Conservation (phyloP, 306 rosid genomes). For the Oemleria cerasiformis region DNA sequence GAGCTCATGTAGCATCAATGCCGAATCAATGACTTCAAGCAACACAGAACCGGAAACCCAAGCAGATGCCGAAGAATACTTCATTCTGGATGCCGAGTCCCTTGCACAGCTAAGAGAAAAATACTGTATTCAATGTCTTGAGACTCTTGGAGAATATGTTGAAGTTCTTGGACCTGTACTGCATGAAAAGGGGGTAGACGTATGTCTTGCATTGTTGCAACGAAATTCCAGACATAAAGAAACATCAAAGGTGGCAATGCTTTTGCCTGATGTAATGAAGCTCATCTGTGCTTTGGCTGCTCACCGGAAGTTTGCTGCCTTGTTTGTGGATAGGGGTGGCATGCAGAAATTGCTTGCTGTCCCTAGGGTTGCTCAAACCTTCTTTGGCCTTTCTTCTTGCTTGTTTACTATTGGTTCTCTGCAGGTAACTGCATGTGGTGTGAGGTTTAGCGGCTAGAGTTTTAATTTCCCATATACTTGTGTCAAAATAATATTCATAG, state of each 20-base stretch:
- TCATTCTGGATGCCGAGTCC: slow-evolving; percentile 61
- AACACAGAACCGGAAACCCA: slow-evolving; percentile 42
- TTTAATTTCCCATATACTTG: background rate
- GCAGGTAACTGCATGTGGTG: slow-evolving; percentile 52
- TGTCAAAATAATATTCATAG: slow-evolving; percentile 1
- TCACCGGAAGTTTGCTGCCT: slow-evolving; percentile 90
- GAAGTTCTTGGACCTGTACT: slow-evolving; percentile 99
- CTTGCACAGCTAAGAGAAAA: slow-evolving; percentile 84
- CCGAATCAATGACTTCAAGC: slow-evolving; percentile 36
- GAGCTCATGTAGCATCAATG: slow-evolving; percentile 44
- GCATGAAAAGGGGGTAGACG: slow-evolving; percentile 95
- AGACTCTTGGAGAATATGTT: slow-evolving; percentile 89
- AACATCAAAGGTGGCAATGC: slow-evolving; percentile 56
- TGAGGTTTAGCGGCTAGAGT: slow-evolving; percentile 4
- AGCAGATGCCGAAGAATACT: slow-evolving; percentile 72
- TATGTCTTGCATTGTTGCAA: slow-evolving; percentile 81
- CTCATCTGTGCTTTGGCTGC: slow-evolving; percentile 95
- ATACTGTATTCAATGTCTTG: slow-evolving; percentile 94
- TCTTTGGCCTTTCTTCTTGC: slow-evolving; percentile 88
- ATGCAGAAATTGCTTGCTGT: slow-evolving; percentile 91
- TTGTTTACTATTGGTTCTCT: slow-evolving; percentile 88
- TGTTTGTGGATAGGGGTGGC: slow-evolving; percentile 97
- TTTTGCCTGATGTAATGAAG: slow-evolving; percentile 94
- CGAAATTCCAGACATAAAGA: slow-evolving; percentile 68
- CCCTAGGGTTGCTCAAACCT: slow-evolving; percentile 81